phyloP scores from a whole-genome alignment of 176 grass and related monocot genomes.

The Triticum aestivum region DNA sequence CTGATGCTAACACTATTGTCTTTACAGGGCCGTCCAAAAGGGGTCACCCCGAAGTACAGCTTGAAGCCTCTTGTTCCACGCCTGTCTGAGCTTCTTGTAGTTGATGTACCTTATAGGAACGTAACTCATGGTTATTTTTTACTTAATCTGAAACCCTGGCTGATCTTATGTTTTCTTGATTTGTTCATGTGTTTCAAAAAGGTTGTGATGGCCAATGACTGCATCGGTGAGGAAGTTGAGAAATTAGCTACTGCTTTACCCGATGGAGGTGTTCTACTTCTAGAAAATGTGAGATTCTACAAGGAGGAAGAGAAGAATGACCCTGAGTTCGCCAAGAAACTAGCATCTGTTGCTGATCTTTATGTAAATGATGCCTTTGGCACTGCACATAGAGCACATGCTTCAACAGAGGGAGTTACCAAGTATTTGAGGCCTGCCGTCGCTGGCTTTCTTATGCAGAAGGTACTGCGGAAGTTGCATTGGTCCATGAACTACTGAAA shows the following conservation, averaged over 20 bases:
- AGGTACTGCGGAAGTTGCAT: conserved; percentile 42
- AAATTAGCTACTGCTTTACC: conserved; percentile 50
- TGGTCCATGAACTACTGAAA: background rate
- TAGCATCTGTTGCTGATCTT: conserved; percentile 71
- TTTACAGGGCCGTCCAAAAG: conserved; percentile 62
- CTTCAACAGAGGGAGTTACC: conserved; percentile 85
- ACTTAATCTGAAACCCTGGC: background rate
- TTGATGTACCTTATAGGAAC: conserved; percentile 37
- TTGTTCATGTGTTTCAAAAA: conserved; percentile 3
- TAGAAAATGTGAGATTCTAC: conserved; percentile 85
- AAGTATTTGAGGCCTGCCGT: conserved; percentile 82
- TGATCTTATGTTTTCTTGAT: background rate
- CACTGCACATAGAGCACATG: conserved; percentile 76
- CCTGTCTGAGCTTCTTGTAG: conserved; percentile 57
- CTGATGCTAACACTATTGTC: background rate
- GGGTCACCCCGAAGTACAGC: conserved; percentile 64
- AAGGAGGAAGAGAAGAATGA: conserved; percentile 76
- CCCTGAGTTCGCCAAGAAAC: conserved; percentile 59
- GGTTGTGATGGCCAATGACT: conserved; percentile 78
- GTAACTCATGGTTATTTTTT: background rate
- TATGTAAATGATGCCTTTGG: conserved; percentile 80
- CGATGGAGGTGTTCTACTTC: conserved; percentile 75
- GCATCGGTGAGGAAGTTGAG: conserved; percentile 60
- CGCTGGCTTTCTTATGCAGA: conserved; percentile 91
- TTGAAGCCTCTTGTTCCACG: conserved; percentile 69